Evolutionary conservation across 345 rosid species (phyloP).

Genomic region (Mangifera indica): DNA sequence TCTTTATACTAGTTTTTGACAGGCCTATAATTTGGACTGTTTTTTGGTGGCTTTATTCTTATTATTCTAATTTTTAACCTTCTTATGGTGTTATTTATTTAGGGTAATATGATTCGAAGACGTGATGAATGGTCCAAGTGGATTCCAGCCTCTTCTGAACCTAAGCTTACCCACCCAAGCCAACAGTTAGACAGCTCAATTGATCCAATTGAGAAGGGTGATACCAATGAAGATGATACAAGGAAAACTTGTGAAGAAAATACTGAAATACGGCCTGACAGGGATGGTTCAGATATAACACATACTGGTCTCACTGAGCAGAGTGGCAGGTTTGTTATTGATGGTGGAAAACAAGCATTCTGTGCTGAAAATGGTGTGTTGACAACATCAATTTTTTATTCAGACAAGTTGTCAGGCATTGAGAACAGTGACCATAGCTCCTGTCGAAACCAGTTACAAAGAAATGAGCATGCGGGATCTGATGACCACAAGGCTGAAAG

Average conservation of each 20-base stretch:
- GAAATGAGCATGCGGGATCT: constrained; percentile 36
- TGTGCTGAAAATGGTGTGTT: constrained; percentile 19
- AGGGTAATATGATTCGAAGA: constrained; percentile 81
- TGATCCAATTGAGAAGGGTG: constrained; percentile 25
- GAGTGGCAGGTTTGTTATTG: constrained; percentile 13
- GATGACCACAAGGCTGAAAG: constrained; percentile 25
- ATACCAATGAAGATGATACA: constrained; percentile 29
- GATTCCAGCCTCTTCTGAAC: constrained; percentile 41
- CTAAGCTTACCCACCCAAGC: constrained; percentile 32
- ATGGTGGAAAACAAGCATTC: constrained; percentile 20
- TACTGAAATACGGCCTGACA: constrained; percentile 14
- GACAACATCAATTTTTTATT: constrained; percentile 25
- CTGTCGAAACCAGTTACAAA: constrained; percentile 25
- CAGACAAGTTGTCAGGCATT: constrained; percentile 25
- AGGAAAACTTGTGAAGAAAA: constrained; percentile 25
- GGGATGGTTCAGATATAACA: constrained; percentile 21
- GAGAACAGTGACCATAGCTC: constrained; percentile 16
- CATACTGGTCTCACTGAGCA: constrained; percentile 16
- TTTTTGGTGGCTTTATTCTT: not conserved
- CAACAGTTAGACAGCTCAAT: constrained; percentile 34
- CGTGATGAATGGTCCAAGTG: constrained; percentile 79
- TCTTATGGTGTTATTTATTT: constrained; percentile 24
- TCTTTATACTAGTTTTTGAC: not conserved
- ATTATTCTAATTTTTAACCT: not conserved
- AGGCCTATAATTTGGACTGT: not conserved